Percentiles rank a stretch among this genome's conserved stretches.
Conservation (phyloP, 176 grass and related monocot species). For the Puya raimondii region DNA sequence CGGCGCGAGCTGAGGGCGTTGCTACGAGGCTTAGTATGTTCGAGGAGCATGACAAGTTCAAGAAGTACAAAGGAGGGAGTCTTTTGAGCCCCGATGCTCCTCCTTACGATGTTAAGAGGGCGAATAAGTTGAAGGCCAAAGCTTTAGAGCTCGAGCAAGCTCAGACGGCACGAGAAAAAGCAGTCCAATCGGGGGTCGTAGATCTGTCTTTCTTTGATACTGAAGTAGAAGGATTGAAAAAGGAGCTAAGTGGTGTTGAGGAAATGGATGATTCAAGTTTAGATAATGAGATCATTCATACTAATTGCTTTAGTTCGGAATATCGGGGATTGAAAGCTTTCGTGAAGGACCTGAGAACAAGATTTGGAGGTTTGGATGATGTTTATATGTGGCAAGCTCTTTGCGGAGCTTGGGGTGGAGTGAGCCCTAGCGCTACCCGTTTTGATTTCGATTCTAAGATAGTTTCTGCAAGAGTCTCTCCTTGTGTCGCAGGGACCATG, state of each 20-base stretch:
- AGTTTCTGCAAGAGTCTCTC: conserved; percentile 1
- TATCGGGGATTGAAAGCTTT: conserved; percentile 2
- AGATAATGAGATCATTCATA: background rate
- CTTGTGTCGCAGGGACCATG: conserved; percentile 10
- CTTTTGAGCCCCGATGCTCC: background rate
- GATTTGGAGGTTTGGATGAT: conserved; percentile 17
- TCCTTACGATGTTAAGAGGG: background rate
- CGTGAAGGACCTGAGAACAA: conserved; percentile 10
- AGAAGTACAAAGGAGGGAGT: background rate
- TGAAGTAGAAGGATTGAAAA: background rate
- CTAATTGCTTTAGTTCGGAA: background rate
- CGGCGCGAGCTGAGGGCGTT: conserved; percentile 5
- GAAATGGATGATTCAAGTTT: background rate
- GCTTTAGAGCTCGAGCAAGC: background rate
- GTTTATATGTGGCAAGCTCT: conserved; percentile 21
- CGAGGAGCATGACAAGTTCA: conserved; percentile 11
- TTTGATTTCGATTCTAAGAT: background rate
- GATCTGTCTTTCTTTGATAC: background rate
- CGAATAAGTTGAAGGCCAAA: no score
- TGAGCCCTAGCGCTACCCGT: background rate
- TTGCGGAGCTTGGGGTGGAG: conserved; percentile 22
- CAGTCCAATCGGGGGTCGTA: background rate
- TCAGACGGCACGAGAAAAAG: background rate
- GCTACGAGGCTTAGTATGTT: conserved; percentile 12
- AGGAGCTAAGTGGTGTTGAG: background rate